Evolutionary conservation across 2,329 filamentous ascomycete genomes (phyloP).

Genomic region (Scedosporium minutisporum): DNA sequence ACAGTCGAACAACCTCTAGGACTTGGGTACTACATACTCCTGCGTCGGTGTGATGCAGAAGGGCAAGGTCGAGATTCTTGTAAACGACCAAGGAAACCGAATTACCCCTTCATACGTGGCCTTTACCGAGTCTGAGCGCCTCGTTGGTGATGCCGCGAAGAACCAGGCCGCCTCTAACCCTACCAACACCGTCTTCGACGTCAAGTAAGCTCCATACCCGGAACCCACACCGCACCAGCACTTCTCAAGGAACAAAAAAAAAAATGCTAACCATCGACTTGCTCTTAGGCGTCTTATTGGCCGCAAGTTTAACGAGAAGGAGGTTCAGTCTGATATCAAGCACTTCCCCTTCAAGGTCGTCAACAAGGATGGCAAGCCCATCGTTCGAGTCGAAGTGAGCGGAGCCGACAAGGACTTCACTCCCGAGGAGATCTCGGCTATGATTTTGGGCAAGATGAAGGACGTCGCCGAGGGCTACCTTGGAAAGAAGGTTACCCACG

Average conservation of each 20-base stretch:
- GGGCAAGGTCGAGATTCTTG: conserved; percentile 89
- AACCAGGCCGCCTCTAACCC: conserved; percentile 84
- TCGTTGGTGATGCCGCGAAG: conserved; percentile 96
- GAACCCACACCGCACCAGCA: not conserved
- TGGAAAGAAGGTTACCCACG: conserved; percentile 75
- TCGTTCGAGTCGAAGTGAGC: conserved; percentile 64
- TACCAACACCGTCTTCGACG: conserved; percentile 64
- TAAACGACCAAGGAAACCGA: conserved; percentile 95
- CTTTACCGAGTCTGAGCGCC: conserved; percentile 92
- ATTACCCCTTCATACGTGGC: conserved; percentile 93
- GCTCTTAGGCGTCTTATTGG: conserved; percentile 65
- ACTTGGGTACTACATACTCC: conserved; percentile 81
- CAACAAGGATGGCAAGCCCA: conserved; percentile 82
- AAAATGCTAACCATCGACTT: conserved; percentile 13
- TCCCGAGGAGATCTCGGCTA: conserved; percentile 71
- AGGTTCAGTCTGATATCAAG: conserved; percentile 90
- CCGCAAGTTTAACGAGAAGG: conserved; percentile 73
- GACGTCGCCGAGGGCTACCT: conserved; percentile 71
- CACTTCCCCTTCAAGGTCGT: conserved; percentile 96
- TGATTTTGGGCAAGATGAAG: conserved; percentile 80
- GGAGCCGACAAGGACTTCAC: conserved; percentile 63
- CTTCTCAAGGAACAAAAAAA: not conserved
- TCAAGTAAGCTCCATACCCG: conserved; percentile 58
- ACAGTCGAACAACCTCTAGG: conserved; percentile 23
- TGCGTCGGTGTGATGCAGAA: conserved; percentile 95